A percentile compares a stretch with the other conserved stretches of the same genome.
Evolutionary conservation across 2,329 filamentous ascomycete genomes (phyloP).

Genomic region (Sporothrix sp.): DNA sequence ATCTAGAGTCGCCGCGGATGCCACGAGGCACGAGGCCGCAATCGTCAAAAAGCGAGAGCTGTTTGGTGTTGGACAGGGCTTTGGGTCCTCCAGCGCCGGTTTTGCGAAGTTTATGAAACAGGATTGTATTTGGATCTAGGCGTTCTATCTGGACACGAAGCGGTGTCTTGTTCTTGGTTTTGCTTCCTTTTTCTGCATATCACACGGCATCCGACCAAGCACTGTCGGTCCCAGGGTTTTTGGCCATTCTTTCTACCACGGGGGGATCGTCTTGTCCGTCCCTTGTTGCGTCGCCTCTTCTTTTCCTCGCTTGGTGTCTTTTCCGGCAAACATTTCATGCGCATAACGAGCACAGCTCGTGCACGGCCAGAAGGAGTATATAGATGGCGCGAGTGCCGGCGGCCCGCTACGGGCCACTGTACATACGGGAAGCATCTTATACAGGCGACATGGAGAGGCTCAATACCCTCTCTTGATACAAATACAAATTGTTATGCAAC

Average conservation of each 20-base stretch:
- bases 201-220: neutral
- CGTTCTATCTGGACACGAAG: slow-evolving; percentile 1
- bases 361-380: neutral
- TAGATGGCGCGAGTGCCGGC: neutral
- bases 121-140: neutral
- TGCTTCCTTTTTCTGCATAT: neutral
- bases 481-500: neutral
- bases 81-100: no score
- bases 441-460: no score
- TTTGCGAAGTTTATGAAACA: neutral
- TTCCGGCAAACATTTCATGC: neutral
- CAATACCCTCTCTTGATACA: no score
- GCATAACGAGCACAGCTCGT: neutral
- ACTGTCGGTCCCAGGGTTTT: neutral
- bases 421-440: no score
- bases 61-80: no score
- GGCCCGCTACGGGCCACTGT: no score
- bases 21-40: no score
- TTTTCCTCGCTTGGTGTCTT: neutral
- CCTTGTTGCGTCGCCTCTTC: neutral
- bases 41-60: no score
- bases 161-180: neutral
- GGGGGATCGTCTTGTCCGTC: neutral
- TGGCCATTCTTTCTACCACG: neutral
- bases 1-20: slow-evolving; percentile 30